Percentiles rank a stretch among this genome's conserved stretches.
These are phyloP conservation scores for Boletus patriciae DNA, from an alignment of 768 basidiomycete genomes.

Conservation along the genomic window DNA sequence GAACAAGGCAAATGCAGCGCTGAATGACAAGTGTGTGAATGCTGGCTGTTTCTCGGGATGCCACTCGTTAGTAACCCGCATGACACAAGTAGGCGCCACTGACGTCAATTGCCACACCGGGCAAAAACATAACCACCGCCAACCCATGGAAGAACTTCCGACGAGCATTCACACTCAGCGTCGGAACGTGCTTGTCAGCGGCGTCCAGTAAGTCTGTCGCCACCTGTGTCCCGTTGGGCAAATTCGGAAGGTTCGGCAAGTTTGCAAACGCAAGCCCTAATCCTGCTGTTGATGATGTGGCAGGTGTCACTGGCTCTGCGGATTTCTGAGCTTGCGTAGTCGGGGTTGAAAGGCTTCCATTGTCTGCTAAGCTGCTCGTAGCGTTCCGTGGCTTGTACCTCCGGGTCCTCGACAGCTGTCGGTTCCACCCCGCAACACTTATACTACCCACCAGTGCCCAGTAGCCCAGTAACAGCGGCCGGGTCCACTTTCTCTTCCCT, in stretches of 20 bases:
- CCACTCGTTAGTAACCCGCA: slow-evolving; percentile 15
- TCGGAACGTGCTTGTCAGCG: slow-evolving; percentile 88
- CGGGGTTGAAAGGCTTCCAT: slow-evolving; percentile 30
- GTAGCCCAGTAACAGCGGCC: slow-evolving; percentile 75
- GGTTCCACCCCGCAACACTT: slow-evolving; percentile 93
- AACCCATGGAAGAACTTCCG: slow-evolving; percentile 97
- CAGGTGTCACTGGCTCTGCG: slow-evolving; percentile 11
- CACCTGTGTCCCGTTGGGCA: slow-evolving; percentile 60
- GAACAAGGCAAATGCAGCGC: slow-evolving; percentile 91
- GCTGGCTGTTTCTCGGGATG: slow-evolving; percentile 64
- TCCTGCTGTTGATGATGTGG: slow-evolving; percentile 22
- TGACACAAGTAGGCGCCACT: slow-evolving; percentile 36
- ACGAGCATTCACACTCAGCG: slow-evolving; percentile 85
- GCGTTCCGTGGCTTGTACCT: slow-evolving; percentile 56
- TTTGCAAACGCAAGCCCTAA: slow-evolving; percentile 41
- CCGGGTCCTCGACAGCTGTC: slow-evolving; percentile 80
- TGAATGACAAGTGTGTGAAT: slow-evolving; percentile 93
- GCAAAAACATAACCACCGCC: slow-evolving; percentile 95
- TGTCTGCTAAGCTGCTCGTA: slow-evolving; percentile 36
- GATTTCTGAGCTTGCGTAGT: slow-evolving; percentile 26
- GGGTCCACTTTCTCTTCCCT: slow-evolving; percentile 74
- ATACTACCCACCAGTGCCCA: slow-evolving; percentile 80
- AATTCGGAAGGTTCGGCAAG: slow-evolving; percentile 50
- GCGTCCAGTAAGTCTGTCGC: slow-evolving; percentile 71
- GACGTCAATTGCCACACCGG: slow-evolving; percentile 90